Evolutionary conservation across 192 early-diverging fungal species (phyloP).

Genomic region (Backusella psychrophila): DNA sequence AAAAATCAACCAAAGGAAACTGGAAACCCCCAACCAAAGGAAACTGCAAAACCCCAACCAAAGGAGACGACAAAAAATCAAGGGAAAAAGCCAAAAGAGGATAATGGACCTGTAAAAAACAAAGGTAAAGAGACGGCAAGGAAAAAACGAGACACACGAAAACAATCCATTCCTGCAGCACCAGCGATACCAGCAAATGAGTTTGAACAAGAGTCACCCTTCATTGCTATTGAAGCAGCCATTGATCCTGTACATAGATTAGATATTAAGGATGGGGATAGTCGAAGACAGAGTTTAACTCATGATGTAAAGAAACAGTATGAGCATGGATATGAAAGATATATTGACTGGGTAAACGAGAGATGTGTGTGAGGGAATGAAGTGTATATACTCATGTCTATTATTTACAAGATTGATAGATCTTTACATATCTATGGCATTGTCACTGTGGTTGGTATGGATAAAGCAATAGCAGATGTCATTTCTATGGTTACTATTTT

Average conservation of each 20-base stretch:
- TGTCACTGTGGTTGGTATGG: constrained; percentile 18
- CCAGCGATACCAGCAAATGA: background rate
- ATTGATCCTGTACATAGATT: constrained; percentile 10
- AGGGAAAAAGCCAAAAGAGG: background rate
- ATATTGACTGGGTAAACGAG: constrained; percentile 17
- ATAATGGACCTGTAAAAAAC: background rate
- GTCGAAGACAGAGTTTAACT: background rate
- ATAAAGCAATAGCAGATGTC: constrained; percentile 18
- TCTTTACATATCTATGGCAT: constrained; percentile 1
- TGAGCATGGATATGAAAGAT: constrained; percentile 23
- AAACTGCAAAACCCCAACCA: background rate
- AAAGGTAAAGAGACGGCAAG: background rate
- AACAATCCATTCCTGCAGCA: background rate
- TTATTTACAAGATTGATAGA: constrained; percentile 1
- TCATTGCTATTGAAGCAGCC: constrained; percentile 19
- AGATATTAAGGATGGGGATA: background rate
- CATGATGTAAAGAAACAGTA: background rate
- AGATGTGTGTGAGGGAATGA: background rate
- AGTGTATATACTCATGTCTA: background rate
- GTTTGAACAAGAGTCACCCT: background rate
- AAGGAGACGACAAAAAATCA: background rate
- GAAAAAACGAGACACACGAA: background rate
- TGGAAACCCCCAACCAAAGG: background rate
- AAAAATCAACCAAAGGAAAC: background rate
- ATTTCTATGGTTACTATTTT: constrained; percentile 12